A percentile compares a stretch with the other conserved stretches of the same genome.
These are phyloP conservation scores for Nemania bipapillata DNA, from an alignment of 2,329 filamentous ascomycete genomes.

Conservation along the genomic window DNA sequence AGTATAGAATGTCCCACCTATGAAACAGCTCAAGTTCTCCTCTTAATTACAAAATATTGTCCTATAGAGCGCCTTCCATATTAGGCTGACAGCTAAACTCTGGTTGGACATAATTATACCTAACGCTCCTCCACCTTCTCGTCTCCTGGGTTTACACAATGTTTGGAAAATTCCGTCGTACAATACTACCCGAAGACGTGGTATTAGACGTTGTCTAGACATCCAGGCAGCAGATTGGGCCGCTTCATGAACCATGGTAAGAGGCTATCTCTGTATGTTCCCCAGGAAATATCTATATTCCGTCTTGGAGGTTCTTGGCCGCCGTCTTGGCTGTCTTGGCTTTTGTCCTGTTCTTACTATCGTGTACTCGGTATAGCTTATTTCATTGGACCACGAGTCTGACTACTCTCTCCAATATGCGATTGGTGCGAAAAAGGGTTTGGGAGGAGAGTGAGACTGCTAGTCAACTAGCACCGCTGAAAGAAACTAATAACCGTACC, in stretches of 20 bases:
- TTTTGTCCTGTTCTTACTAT: not conserved
- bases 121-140: not conserved
- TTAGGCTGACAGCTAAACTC: constrained; percentile 1
- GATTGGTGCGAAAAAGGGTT: constrained; percentile 28
- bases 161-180: not conserved
- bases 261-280: not conserved
- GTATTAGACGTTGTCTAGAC: not conserved
- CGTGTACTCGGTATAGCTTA: no score
- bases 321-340: constrained; percentile 31
- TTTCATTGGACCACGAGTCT: constrained; percentile 9
- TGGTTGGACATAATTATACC: constrained; percentile 17
- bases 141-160: not conserved
- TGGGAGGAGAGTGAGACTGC: not conserved
- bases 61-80: constrained; percentile 10
- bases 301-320: constrained; percentile 28
- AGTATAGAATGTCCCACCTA: constrained; percentile 18
- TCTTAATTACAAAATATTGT: not conserved
- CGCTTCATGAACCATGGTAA: constrained; percentile 3
- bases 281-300: constrained; percentile 7
- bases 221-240: constrained; percentile 8
- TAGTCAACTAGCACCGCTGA: not conserved
- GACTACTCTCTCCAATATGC: not conserved
- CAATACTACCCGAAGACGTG: not conserved
- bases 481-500: not conserved
- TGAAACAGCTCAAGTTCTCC: not conserved